Percentiles rank a stretch among this genome's conserved stretches.
These are phyloP conservation scores for Lasiosphaeris hirsuta DNA, from an alignment of 495 filamentous ascomycete genomes.

Conservation along the genomic window DNA sequence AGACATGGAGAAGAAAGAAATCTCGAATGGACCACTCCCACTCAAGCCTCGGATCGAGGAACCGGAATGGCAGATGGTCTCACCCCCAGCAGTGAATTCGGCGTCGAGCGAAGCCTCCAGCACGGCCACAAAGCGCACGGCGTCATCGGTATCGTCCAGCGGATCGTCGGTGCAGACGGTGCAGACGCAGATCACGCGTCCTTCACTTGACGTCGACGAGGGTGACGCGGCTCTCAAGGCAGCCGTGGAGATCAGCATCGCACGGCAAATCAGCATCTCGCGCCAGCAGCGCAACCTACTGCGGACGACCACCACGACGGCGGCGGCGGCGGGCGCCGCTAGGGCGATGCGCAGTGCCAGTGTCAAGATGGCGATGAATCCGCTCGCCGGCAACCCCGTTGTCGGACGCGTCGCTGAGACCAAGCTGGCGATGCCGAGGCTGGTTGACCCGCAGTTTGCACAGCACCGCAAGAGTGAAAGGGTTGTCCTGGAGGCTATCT, in stretches of 20 bases:
- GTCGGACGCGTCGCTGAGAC: slow-evolving; percentile 36
- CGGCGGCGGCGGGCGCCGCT: slow-evolving; percentile 1
- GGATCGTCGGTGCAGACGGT: slow-evolving; percentile 28
- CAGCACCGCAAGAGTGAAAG: slow-evolving; percentile 48
- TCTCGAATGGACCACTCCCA: slow-evolving; percentile 2
- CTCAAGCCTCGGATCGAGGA: slow-evolving; percentile 36
- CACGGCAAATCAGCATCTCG: slow-evolving; percentile 57
- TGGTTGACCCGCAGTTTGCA: slow-evolving; percentile 24
- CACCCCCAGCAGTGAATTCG: slow-evolving; percentile 30
- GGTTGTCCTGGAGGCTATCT: slow-evolving; percentile 40
- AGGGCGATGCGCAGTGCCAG: slow-evolving; percentile 11
- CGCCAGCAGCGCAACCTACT: slow-evolving; percentile 52
- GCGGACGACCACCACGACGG: slow-evolving; percentile 14
- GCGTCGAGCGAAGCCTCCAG: slow-evolving; percentile 27
- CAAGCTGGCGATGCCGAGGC: slow-evolving; percentile 33
- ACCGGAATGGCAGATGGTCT: slow-evolving; percentile 52
- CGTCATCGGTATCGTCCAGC: slow-evolving; percentile 19
- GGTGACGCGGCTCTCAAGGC: slow-evolving; percentile 38
- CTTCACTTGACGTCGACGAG: slow-evolving; percentile 35
- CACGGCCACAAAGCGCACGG: slow-evolving; percentile 27
- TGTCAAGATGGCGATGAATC: slow-evolving; percentile 6
- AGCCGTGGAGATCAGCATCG: slow-evolving; percentile 56
- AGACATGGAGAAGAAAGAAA: slow-evolving; percentile 17
- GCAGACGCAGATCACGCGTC: slow-evolving; percentile 26
- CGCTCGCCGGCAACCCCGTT: slow-evolving; percentile 1